Percentiles rank a stretch among this genome's conserved stretches.
Conservation (phyloP, 177 flowering plant species). For the Telopea speciosissima region DNA sequence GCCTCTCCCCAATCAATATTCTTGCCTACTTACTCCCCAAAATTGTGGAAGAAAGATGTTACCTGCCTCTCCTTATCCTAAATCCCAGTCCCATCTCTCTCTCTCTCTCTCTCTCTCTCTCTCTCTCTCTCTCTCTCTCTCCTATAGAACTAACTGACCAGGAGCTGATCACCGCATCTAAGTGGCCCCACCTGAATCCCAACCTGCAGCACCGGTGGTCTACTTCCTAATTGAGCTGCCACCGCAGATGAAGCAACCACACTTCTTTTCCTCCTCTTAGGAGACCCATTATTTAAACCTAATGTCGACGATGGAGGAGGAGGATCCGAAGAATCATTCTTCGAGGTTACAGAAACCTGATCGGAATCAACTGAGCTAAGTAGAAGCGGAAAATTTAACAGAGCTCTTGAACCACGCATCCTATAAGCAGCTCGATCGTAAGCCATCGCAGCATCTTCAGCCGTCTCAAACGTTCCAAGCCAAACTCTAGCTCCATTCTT, state of each 20-base stretch:
- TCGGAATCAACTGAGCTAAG: conserved; percentile 15
- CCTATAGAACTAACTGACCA: background rate
- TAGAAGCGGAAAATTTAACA: conserved; percentile 52
- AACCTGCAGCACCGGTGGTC: background rate
- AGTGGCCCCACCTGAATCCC: background rate
- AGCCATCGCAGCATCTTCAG: conserved; percentile 60
- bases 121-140: too few species aligned
- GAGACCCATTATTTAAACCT: conserved; percentile 3
- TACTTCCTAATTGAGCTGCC: background rate
- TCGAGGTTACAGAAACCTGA: conserved; percentile 1
- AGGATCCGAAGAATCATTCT: conserved; percentile 16
- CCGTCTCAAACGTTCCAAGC: conserved; percentile 56
- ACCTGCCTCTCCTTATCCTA: too few species aligned
- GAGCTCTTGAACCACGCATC: conserved; percentile 52
- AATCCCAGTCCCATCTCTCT: too few species aligned
- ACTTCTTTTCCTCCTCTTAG: conserved; percentile 12
- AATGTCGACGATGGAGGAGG: conserved; percentile 8
- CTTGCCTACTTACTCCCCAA: too few species aligned
- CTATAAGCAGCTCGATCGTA: conserved; percentile 60
- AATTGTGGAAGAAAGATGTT: too few species aligned
- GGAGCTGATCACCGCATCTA: conserved; percentile 1
- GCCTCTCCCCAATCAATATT: too few species aligned
- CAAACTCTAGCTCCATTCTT: conserved; percentile 54
- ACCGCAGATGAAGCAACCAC: background rate
- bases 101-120: too few species aligned